These are phyloP conservation scores for Aspergillus cavernicola DNA, from an alignment of 495 filamentous ascomycete species.

Conservation along the genomic window DNA sequence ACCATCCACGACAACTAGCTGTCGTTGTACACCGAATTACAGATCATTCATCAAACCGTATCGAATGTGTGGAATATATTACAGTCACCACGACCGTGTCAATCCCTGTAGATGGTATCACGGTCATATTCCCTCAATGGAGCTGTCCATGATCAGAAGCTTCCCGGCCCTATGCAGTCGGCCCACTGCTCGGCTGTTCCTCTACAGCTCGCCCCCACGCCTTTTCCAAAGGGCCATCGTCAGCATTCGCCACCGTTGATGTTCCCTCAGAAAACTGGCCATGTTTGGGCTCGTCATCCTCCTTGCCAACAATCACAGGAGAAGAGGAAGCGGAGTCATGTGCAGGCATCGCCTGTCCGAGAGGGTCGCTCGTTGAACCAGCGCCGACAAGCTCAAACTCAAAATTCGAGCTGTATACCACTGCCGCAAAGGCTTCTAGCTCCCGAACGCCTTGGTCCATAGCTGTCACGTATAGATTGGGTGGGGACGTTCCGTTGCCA, in stretches of 20 bases:
- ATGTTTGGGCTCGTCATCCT: slow-evolving; percentile 8
- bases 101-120: not conserved
- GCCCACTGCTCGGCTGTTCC: slow-evolving; percentile 10
- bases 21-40: not conserved
- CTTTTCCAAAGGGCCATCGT: slow-evolving; percentile 36
- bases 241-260: not conserved
- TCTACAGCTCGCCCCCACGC: slow-evolving; percentile 45
- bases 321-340: slow-evolving; percentile 24
- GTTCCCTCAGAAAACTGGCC: slow-evolving; percentile 1
- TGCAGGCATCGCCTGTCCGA: slow-evolving; percentile 12
- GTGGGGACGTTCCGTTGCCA: slow-evolving; percentile 62
- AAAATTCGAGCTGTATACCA: slow-evolving; percentile 91
- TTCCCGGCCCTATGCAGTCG: slow-evolving; percentile 1
- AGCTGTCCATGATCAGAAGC: not conserved
- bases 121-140: not conserved
- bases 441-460: slow-evolving; percentile 77
- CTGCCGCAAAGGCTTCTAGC: slow-evolving; percentile 89
- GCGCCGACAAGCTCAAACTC: slow-evolving; percentile 58
- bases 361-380: slow-evolving; percentile 13
- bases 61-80: not conserved
- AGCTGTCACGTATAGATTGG: slow-evolving; percentile 80
- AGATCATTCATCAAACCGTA: not conserved
- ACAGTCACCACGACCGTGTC: slow-evolving; percentile 8
- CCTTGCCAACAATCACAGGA: slow-evolving; percentile 25
- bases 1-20: too few species aligned